Conservation (phyloP, 2,329 filamentous ascomycete species). For the Cladosporium sp. region DNA sequence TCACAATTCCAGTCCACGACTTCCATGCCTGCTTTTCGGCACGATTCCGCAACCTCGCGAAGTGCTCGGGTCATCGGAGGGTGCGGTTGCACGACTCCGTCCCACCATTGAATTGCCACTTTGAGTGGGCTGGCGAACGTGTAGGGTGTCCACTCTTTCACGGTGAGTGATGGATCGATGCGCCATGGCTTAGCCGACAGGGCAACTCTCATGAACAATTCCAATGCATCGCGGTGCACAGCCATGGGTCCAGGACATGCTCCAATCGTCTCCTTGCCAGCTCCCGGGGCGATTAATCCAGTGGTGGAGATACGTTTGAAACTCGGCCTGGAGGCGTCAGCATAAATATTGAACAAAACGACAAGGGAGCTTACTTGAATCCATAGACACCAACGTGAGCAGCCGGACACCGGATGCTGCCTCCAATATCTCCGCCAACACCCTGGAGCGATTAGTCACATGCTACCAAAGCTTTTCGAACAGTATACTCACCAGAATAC, state of each 20-base stretch:
- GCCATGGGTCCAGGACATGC: constrained; percentile 7
- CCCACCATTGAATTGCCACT: constrained; percentile 61
- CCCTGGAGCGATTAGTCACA: background rate
- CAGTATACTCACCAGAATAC: background rate
- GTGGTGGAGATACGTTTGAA: constrained; percentile 4
- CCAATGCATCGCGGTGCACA: constrained; percentile 5
- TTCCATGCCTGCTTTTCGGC: constrained; percentile 43
- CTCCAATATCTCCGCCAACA: constrained; percentile 52
- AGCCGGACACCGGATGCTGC: constrained; percentile 45
- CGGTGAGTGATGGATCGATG: constrained; percentile 3
- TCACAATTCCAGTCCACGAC: constrained; percentile 44
- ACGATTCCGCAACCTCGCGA: constrained; percentile 15
- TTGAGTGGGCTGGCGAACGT: constrained; percentile 24
- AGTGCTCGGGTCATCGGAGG: constrained; percentile 59
- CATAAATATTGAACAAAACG: background rate
- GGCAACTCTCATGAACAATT: constrained; percentile 9
- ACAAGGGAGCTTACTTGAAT: constrained; percentile 32
- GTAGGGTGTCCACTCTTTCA: constrained; percentile 7
- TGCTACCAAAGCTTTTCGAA: background rate
- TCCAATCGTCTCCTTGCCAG: constrained; percentile 6
- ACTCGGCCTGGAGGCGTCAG: constrained; percentile 1
- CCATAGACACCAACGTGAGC: constrained; percentile 45
- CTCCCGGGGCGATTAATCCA: constrained; percentile 3
- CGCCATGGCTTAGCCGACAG: constrained; percentile 5
- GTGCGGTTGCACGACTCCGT: constrained; percentile 60